Evolutionary conservation across 2,329 filamentous ascomycete species (phyloP), one percentile per base, ranked within the genome.

Genomic region (Pseudogymnoascus sp.): DNA sequence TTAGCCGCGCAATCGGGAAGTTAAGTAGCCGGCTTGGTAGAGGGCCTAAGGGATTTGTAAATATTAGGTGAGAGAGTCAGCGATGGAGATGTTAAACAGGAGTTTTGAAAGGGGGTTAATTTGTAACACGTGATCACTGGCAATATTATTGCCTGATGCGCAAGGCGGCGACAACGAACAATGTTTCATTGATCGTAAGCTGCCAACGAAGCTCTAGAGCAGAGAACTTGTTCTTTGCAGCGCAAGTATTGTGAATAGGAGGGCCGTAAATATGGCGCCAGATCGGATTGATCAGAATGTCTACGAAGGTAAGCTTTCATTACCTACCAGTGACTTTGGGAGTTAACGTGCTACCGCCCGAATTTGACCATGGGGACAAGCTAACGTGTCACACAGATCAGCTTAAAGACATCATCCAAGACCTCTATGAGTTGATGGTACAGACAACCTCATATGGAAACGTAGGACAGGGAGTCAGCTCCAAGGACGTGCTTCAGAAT

Each of bases 371-470:
- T 23, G 12, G 29, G 18, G 12, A 14, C 21, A 40, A 40, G 51
- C 59, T 61, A 61, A 61, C 34, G 12, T 61, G 21, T 16, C n/a
- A 5, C 16, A 11, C 69, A 86, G 84, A 80, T 68, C 78, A 83
- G 74, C 77, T 86, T 75, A 84, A 86, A 71, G 80, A 84, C 69
- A 78, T 85, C 66, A 84, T 87, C 73, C 83, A 86, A 70, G 83
- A 85, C 68, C 80, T 87, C 42, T 87, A 84, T 78, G 80, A 85
- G 68, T 75, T 86, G 65, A 83, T 86, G 79, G 82, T 88, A 54
- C 84, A 87, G 71, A 78, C 83, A 29, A 80, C 82, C 34, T 80
- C 81, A 64, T 88, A 87, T 77, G 84, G 87, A 76, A 75, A 77
- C 42, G 76, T 78, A 54, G 70, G 69, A 64, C 77, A 78, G 0